Conservation (phyloP, 345 rosid genomes). For the Cardamine resedifolia region DNA sequence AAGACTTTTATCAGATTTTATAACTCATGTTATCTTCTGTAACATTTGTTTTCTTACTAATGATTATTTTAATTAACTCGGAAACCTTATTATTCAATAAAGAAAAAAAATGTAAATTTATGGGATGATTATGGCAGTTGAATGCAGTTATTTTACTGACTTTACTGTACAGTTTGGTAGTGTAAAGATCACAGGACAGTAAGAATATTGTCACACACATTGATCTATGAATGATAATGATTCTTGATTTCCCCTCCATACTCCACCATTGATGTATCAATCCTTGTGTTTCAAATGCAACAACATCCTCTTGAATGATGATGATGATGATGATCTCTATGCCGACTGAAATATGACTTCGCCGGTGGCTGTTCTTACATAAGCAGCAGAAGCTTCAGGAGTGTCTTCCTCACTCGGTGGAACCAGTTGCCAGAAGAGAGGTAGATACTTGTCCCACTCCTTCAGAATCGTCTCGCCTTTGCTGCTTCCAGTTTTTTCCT, state of each 20-base stretch:
- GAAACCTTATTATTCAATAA: conserved; percentile 21
- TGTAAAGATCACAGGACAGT: conserved; percentile 30
- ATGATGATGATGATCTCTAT: conserved; percentile 29
- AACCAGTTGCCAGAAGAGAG: conserved; percentile 94
- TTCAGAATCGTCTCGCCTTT: conserved; percentile 70
- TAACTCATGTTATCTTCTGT: conserved; percentile 15
- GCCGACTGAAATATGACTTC: conserved; percentile 81
- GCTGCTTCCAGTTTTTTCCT: conserved; percentile 95
- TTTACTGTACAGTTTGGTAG: conserved; percentile 33
- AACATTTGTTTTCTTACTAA: background rate
- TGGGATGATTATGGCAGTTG: conserved; percentile 18
- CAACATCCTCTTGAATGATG: conserved; percentile 4
- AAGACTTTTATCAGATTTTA: conserved; percentile 9
- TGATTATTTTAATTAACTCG: conserved; percentile 16
- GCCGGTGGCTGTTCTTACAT: conserved; percentile 61
- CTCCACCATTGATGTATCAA: conserved; percentile 29
- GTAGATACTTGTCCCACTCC: conserved; percentile 80
- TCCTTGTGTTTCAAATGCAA: conserved; percentile 26
- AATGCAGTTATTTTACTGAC: conserved; percentile 36
- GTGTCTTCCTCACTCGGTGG: conserved; percentile 99
- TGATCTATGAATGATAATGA: conserved; percentile 21
- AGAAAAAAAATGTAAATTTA: conserved; percentile 12
- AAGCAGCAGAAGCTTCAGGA: conserved; percentile 86
- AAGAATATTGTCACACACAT: conserved; percentile 29
- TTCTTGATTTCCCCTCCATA: conserved; percentile 1